Evolutionary conservation across 306 rosid genomes (phyloP), one percentile per base, ranked within the genome.

Genomic region (Ochetophila trinervis): DNA sequence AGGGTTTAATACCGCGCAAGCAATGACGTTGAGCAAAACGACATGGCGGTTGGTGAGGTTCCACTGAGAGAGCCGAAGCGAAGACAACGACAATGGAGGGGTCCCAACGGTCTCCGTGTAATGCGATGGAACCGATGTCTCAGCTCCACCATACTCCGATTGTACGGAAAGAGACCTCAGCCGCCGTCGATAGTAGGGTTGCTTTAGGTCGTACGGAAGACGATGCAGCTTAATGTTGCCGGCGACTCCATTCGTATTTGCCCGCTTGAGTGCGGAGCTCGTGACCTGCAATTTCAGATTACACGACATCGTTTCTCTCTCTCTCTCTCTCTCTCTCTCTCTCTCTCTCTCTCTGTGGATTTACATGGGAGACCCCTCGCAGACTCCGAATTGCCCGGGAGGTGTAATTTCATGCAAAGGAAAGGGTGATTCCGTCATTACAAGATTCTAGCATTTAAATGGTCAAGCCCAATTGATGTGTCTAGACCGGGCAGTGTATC

Each of bases 1-100:
- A 45, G 45, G 23, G 4, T 50, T 50, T n/a, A 9, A 62, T 84
- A 93, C 97, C 75, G 76, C 74, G 79, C 95, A 82, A 75, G 99
- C 91, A 59, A 80, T 45, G 77, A 68, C 54, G 53, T 84, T 86
- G 71, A 93, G 99, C 62, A 84, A 13, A 52, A 80, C 63, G 84
- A 90, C 53, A 66, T 86, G 97, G 72, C 95, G 88, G 6, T 71
- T 82, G 67, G 85, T 78, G 67, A 87, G 76, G 73, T 78, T 80
- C 85, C 83, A 84, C 6, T 45, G 86, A 54, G 84, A 60, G 67
- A 77, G 80, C 1, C 35, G 82, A 42, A 73, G 73, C 30, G 78
- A 53, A 17, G 86, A 48, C 27, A 76, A 32, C 17, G 69, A 65
- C 18, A 12, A 68, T 42, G 75, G 49, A 19, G 75, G 67, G 64